Evolutionary conservation across 306 rosid species (phyloP).

Genomic region (Citrullus mucosospermus): DNA sequence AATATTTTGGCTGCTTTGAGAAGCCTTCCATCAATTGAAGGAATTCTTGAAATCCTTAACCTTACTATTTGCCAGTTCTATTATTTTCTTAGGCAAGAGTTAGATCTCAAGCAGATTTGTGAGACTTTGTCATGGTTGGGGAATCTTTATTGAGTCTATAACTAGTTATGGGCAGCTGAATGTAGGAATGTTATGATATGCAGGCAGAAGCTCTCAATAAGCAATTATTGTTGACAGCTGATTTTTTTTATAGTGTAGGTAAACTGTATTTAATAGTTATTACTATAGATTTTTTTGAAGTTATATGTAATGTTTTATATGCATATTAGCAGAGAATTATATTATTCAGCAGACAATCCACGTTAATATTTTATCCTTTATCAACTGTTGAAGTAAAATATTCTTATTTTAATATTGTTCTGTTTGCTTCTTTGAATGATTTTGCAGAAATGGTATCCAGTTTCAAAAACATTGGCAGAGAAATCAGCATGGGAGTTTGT

Average conservation of each 20-base stretch:
- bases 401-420: neutral
- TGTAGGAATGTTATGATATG: neutral
- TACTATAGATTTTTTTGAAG: neutral
- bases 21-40: neutral
- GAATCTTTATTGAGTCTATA: neutral
- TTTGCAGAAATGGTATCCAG: conserved; percentile 68
- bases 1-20: neutral
- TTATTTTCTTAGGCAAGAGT: neutral
- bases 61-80: neutral
- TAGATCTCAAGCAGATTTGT: neutral
- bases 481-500: conserved; percentile 60
- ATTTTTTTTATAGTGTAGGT: neutral
- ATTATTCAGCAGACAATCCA: neutral
- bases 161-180: neutral
- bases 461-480: conserved; percentile 78
- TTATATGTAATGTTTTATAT: neutral
- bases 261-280: neutral
- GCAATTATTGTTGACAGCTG: neutral
- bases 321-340: neutral
- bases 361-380: neutral
- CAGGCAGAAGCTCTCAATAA: neutral
- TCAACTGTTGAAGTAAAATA: neutral
- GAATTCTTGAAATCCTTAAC: neutral
- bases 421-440: neutral
- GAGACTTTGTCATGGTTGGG: neutral